Evolutionary conservation across 2,329 filamentous ascomycete species (phyloP).

Genomic region (Penicillium sp.): DNA sequence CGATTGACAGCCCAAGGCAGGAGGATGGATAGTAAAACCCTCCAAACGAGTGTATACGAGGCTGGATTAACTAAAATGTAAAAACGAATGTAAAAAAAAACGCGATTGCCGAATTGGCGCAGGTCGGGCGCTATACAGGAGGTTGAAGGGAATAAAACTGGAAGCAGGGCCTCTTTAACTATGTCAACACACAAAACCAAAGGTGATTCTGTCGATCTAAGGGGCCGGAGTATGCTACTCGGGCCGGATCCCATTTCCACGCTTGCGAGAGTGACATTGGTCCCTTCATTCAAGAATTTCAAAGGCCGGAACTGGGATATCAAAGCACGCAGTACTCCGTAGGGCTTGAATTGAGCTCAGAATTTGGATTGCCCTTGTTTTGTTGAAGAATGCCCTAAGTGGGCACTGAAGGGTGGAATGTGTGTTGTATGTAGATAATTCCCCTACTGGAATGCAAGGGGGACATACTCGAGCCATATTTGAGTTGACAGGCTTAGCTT

Average conservation of each 20-base stretch:
- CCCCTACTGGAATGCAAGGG: slow-evolving; percentile 12
- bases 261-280: slow-evolving; percentile 4
- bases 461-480: slow-evolving; percentile 8
- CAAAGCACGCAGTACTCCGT: background rate
- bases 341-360: background rate
- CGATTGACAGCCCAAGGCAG: slow-evolving; percentile 7
- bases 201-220: slow-evolving; percentile 10
- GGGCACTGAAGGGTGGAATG: slow-evolving; percentile 8
- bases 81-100: slow-evolving; percentile 6
- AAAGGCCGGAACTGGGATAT: background rate
- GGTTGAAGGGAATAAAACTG: background rate
- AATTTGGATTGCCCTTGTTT: background rate
- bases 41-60: slow-evolving; percentile 7
- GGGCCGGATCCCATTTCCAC: background rate
- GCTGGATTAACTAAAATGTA: slow-evolving; percentile 6
- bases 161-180: slow-evolving; percentile 13
- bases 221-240: slow-evolving; percentile 13
- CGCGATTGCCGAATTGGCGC: slow-evolving; percentile 13
- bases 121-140: slow-evolving; percentile 11
- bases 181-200: background rate
- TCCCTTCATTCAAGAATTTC: slow-evolving; percentile 11
- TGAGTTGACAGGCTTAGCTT: background rate
- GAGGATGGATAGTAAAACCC: slow-evolving; percentile 15
- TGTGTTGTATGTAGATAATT: background rate
- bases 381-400: slow-evolving; percentile 10